phyloP scores from a whole-genome alignment of 805 yeast genomes.

The Candida maesae region DNA sequence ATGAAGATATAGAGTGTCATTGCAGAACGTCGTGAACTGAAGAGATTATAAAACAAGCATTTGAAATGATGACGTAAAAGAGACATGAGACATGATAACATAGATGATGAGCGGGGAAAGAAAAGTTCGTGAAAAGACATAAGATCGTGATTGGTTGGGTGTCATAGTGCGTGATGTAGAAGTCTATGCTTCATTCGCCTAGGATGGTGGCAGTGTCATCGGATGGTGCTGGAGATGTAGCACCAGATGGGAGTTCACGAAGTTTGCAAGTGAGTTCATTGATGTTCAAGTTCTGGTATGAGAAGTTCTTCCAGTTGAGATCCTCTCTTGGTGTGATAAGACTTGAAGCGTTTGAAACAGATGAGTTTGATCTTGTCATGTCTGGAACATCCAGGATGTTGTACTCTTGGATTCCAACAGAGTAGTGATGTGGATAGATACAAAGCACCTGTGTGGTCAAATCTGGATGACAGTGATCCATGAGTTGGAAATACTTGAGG shows the following conservation, averaged over 20 bases:
- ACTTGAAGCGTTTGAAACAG: conserved; percentile 10
- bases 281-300: conserved; percentile 19
- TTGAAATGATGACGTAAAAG: no score
- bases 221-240: background rate
- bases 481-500: conserved; percentile 21
- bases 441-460: conserved; percentile 18
- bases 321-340: conserved; percentile 14
- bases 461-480: conserved; percentile 15
- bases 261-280: conserved; percentile 19
- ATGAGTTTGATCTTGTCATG: conserved; percentile 24
- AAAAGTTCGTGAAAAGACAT: background rate
- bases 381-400: conserved; percentile 20
- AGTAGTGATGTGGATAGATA: conserved; percentile 23
- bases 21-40: no score
- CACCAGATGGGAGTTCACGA: background rate
- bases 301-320: conserved; percentile 14
- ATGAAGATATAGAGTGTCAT: no score
- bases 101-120: background rate
- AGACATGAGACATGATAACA: no score
- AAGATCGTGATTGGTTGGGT: no score
- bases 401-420: conserved; percentile 19
- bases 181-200: background rate
- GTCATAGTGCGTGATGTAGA: background rate
- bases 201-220: background rate
- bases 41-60: no score